These are phyloP conservation scores for Apophysomyces ossiformis DNA, from an alignment of 371 early-diverging fungal genomes.

Conservation along the genomic window DNA sequence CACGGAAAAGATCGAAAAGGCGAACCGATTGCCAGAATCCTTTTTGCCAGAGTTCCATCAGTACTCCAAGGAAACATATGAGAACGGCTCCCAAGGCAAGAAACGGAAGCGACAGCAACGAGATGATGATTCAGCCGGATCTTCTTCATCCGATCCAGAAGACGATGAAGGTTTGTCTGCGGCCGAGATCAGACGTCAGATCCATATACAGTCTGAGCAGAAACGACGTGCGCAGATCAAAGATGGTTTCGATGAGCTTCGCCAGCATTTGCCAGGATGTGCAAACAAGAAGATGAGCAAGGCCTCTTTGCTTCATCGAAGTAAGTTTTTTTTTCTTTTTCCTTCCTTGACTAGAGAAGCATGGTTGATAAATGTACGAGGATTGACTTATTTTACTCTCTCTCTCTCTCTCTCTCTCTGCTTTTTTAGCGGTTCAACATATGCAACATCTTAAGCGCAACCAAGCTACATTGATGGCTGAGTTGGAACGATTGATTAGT, in stretches of 20 bases:
- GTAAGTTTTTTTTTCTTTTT: conserved; percentile 30
- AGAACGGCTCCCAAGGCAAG: conserved; percentile 46
- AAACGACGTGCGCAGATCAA: conserved; percentile 58
- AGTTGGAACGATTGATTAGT: conserved; percentile 50
- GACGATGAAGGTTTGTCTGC: conserved; percentile 36
- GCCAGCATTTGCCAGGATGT: conserved; percentile 55
- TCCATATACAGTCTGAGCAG: conserved; percentile 60
- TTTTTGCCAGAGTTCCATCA: conserved; percentile 54
- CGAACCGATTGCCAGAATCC: conserved; percentile 51
- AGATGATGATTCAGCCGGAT: conserved; percentile 1
- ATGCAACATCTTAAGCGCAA: conserved; percentile 53
- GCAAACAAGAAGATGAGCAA: conserved; percentile 63
- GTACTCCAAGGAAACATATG: conserved; percentile 55
- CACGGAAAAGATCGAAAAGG: conserved; percentile 51
- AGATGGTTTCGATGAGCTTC: conserved; percentile 58
- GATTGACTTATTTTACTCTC: conserved; percentile 2
- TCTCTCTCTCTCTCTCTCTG: too few relatives aligned
- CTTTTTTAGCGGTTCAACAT: conserved; percentile 50
- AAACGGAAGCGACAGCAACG: conserved; percentile 42
- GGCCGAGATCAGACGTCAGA: conserved; percentile 53
- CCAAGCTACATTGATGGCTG: conserved; percentile 47
- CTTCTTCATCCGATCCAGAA: conserved; percentile 15
- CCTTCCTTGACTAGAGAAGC: not conserved
- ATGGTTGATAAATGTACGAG: not conserved
- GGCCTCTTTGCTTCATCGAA: conserved; percentile 57